Percentiles rank a stretch among this genome's conserved stretches.
Conservation (phyloP, 345 rosid species). For the Dipteronia dyeriana region DNA sequence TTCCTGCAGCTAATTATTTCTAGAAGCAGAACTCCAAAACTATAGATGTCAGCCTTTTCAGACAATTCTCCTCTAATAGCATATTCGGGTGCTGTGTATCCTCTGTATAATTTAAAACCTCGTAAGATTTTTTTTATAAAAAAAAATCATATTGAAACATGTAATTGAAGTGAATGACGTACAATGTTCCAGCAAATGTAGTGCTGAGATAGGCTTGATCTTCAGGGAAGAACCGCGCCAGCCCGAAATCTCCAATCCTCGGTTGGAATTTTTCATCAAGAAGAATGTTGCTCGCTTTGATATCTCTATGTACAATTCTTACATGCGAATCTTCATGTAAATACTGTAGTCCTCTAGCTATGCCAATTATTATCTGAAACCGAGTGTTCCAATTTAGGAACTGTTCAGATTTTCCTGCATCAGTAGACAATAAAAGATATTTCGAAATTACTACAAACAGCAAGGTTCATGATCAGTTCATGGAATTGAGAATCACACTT, state of each 20-base stretch:
- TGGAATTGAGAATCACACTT: too few relatives aligned
- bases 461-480: too few relatives aligned
- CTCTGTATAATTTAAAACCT: conserved; percentile 31
- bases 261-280: conserved; percentile 69
- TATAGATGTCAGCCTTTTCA: conserved; percentile 70
- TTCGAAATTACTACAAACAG: too few relatives aligned
- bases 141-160: neutral
- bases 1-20: conserved; percentile 68
- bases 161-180: conserved; percentile 24
- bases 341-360: conserved; percentile 69
- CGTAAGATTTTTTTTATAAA: neutral
- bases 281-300: conserved; percentile 81
- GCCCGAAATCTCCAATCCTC: conserved; percentile 68
- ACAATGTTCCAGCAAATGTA: conserved; percentile 70
- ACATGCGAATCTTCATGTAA: conserved; percentile 66
- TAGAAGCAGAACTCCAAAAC: conserved; percentile 65
- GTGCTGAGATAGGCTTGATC: conserved; percentile 71
- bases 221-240: conserved; percentile 76
- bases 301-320: conserved; percentile 66
- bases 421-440: neutral
- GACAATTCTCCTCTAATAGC: conserved; percentile 70
- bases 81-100: conserved; percentile 75
- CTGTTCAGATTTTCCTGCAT: conserved; percentile 41
- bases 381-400: conserved; percentile 55
- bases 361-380: conserved; percentile 56